phyloP scores from a whole-genome alignment of 2,329 filamentous ascomycete genomes.

The Falciphora oryzae region DNA sequence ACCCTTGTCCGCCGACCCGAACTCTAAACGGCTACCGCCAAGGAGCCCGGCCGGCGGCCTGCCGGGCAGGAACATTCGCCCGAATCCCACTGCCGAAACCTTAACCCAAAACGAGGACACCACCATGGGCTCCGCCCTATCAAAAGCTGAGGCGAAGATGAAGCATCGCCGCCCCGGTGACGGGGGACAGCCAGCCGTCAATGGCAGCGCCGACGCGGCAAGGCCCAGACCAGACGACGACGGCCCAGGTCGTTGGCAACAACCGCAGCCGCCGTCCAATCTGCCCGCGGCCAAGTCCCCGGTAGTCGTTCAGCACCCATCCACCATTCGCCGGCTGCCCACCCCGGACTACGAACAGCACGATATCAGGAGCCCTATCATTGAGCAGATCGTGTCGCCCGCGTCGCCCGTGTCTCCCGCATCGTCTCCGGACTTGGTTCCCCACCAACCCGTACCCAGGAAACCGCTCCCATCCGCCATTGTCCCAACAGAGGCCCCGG shows the following conservation, averaged over 20 bases:
- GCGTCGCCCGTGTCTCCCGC: slow-evolving; percentile 41
- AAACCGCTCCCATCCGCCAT: neutral
- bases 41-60: slow-evolving; percentile 14
- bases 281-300: neutral
- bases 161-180: neutral
- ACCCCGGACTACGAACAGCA: slow-evolving; percentile 44
- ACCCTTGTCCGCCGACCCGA: slow-evolving; percentile 3
- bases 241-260: neutral
- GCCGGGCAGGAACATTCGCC: slow-evolving; percentile 26
- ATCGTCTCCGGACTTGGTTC: slow-evolving; percentile 34
- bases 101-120: slow-evolving; percentile 10
- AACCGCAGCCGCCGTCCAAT: slow-evolving; percentile 13
- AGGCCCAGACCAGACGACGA: neutral
- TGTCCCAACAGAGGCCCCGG: slow-evolving; percentile 9
- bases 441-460: neutral
- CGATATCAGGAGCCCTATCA: slow-evolving; percentile 32
- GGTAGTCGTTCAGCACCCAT: neutral
- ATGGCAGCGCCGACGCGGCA: neutral
- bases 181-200: neutral
- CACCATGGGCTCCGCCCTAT: slow-evolving; percentile 23
- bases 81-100: slow-evolving; percentile 12
- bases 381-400: slow-evolving; percentile 34
- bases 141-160: slow-evolving; percentile 19
- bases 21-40: slow-evolving; percentile 8
- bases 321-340: slow-evolving; percentile 31